Evolutionary conservation across 2,329 filamentous ascomycete species (phyloP).

Genomic region (Pestalotiopsis sp.): DNA sequence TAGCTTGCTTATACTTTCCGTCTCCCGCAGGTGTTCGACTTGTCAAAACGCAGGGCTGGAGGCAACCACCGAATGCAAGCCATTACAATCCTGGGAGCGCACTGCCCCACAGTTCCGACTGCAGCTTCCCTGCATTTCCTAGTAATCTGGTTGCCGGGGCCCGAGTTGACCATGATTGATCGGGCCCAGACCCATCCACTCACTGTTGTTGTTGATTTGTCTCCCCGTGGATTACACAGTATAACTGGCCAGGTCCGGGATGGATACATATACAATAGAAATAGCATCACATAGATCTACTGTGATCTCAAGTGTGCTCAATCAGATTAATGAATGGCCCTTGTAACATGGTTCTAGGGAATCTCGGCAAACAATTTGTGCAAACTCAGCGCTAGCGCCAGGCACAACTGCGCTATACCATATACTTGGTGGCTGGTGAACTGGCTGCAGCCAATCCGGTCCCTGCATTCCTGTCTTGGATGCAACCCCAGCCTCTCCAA

Average conservation of each 20-base stretch:
- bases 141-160: background rate
- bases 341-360: background rate
- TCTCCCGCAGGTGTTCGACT: background rate
- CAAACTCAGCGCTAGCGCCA: constrained; percentile 4
- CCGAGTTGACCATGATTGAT: background rate
- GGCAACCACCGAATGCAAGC: background rate
- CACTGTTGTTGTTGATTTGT: background rate
- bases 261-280: too few relatives aligned
- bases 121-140: background rate
- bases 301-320: too few relatives aligned
- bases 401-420: constrained; percentile 4
- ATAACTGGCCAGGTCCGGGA: too few relatives aligned
- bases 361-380: background rate
- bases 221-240: too few relatives aligned
- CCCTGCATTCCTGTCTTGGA: background rate
- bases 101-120: background rate
- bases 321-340: background rate
- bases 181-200: background rate
- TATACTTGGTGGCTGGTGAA: constrained; percentile 4
- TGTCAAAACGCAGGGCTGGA: background rate
- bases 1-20: background rate
- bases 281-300: too few relatives aligned
- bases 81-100: background rate
- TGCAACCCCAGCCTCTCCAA: background rate
- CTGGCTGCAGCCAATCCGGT: background rate